phyloP scores from a whole-genome alignment of 2,329 filamentous ascomycete species.

The Gaeumannomyces tritici region DNA sequence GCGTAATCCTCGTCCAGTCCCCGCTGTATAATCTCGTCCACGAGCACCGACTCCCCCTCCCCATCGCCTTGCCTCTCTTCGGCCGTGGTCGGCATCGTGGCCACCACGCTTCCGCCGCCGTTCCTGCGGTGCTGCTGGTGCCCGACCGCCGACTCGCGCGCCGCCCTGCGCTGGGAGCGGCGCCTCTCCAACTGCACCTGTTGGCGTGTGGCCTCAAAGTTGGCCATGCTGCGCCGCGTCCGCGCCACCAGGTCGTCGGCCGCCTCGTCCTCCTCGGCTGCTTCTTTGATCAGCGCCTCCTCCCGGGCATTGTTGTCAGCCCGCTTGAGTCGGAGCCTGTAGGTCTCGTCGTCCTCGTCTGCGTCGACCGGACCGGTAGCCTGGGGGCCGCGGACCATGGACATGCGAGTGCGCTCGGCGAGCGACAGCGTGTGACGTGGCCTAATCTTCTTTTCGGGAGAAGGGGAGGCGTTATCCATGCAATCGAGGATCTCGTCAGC shows the following conservation, averaged over 20 bases:
- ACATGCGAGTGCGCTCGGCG: constrained; percentile 70
- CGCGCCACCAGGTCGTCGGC: constrained; percentile 45
- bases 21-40: constrained; percentile 55
- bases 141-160: constrained; percentile 16
- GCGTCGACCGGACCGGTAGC: constrained; percentile 11
- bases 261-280: constrained; percentile 20
- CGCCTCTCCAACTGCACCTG: constrained; percentile 50
- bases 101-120: neutral
- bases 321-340: neutral
- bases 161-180: constrained; percentile 36
- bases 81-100: neutral
- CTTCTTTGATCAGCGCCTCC: constrained; percentile 11
- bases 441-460: constrained; percentile 45
- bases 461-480: constrained; percentile 45
- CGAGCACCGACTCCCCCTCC: constrained; percentile 30
- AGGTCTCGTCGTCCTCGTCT: constrained; percentile 8
- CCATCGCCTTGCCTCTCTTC: neutral
- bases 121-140: constrained; percentile 1
- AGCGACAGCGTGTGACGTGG: constrained; percentile 51
- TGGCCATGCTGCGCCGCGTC: constrained; percentile 52
- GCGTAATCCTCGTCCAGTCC: constrained; percentile 62
- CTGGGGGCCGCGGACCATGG: constrained; percentile 57
- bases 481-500: constrained; percentile 48
- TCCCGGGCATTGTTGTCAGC: constrained; percentile 11
- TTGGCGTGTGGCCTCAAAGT: constrained; percentile 50